Evolutionary conservation across 257 asterid genomes (phyloP).

Genomic region (Scutellaria galericulata): DNA sequence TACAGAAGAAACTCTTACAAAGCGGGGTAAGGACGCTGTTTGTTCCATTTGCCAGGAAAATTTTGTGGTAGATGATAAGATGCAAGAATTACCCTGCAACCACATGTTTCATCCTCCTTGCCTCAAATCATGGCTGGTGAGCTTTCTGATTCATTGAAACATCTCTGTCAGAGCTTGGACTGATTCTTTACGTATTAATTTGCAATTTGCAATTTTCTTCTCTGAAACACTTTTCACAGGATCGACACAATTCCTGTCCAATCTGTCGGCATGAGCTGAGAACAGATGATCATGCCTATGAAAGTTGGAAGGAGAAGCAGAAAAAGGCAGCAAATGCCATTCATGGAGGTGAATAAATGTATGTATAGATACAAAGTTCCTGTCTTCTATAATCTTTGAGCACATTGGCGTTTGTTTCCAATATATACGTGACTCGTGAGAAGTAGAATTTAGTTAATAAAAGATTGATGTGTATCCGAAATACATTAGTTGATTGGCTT

Average conservation of each 20-base stretch:
- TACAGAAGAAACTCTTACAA: constrained; percentile 59
- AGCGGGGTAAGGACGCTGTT: constrained; percentile 76
- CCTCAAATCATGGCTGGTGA: constrained; percentile 99
- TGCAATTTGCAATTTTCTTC: neutral
- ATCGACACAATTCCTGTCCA: constrained; percentile 93
- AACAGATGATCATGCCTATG: constrained; percentile 90
- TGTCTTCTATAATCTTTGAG: too few relatives aligned
- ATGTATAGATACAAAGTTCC: constrained; percentile 48
- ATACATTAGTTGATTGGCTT: too few relatives aligned
- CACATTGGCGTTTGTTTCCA: too few relatives aligned
- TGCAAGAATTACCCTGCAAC: constrained; percentile 94
- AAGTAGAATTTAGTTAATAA: too few relatives aligned
- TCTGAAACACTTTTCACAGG: constrained; percentile 47
- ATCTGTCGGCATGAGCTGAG: constrained; percentile 89
- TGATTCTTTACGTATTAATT: neutral
- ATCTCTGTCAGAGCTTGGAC: too few relatives aligned
- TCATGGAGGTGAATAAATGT: constrained; percentile 96
- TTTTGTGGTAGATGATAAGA: constrained; percentile 69
- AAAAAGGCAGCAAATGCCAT: constrained; percentile 93
- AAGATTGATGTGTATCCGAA: too few relatives aligned
- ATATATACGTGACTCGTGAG: too few relatives aligned
- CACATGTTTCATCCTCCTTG: constrained; percentile 98
- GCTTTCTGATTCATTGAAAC: neutral
- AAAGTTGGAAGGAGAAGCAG: constrained; percentile 92
- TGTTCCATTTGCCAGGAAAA: constrained; percentile 94